phyloP scores from a whole-genome alignment of 1,284 basidiomycete species.

The Dichomitus squalens region DNA sequence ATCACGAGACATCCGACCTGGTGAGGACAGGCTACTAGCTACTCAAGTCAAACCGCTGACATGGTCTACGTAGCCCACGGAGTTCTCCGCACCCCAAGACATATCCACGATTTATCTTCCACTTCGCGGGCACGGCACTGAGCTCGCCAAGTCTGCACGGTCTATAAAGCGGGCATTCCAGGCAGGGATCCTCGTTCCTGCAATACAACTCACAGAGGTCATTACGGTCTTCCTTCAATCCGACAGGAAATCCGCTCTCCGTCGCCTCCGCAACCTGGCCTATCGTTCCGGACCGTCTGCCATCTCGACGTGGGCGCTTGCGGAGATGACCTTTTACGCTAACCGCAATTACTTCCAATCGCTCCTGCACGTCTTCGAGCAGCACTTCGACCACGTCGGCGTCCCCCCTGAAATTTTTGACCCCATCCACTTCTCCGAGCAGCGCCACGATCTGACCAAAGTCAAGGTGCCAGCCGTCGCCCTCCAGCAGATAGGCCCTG shows the following conservation, averaged over 20 bases:
- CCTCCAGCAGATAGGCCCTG: neutral
- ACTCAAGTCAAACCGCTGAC: neutral
- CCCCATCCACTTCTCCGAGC: neutral
- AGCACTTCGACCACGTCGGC: slow-evolving; percentile 38
- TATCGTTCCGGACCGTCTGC: slow-evolving; percentile 15
- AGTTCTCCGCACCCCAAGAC: no score
- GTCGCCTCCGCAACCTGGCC: slow-evolving; percentile 23
- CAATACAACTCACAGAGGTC: neutral
- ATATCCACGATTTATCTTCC: neutral
- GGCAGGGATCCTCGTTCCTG: neutral
- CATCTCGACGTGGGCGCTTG: slow-evolving; percentile 36
- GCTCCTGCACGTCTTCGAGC: slow-evolving; percentile 27
- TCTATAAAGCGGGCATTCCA: slow-evolving; percentile 1
- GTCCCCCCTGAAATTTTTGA: slow-evolving; percentile 30
- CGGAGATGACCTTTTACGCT: slow-evolving; percentile 39
- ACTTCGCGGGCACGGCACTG: neutral
- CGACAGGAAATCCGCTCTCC: slow-evolving; percentile 8
- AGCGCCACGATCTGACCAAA: neutral
- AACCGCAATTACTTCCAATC: slow-evolving; percentile 16
- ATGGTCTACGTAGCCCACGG: no score
- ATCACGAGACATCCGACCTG: neutral
- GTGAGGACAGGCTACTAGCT: neutral
- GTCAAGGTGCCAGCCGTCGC: neutral
- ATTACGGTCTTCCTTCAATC: neutral
- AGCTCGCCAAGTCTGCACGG: neutral